phyloP scores from a whole-genome alignment of 768 basidiomycete genomes.

The Mycena latifolia region DNA sequence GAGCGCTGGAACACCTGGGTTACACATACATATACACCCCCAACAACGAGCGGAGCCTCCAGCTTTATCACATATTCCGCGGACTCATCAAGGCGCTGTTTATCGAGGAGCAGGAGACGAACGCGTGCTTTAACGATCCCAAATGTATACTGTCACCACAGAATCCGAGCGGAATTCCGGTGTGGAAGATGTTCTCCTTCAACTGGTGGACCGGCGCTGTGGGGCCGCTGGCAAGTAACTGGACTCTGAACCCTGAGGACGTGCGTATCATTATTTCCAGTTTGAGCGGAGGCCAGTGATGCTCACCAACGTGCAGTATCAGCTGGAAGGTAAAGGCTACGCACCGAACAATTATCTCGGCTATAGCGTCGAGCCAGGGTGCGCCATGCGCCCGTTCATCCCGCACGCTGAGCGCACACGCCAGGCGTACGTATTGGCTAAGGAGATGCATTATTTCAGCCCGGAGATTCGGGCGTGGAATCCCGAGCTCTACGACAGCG shows the following conservation, averaged over 20 bases:
- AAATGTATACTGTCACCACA: not conserved
- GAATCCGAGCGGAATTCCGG: constrained; percentile 50
- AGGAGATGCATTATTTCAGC: constrained; percentile 11
- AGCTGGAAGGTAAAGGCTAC: not conserved
- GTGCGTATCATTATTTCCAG: constrained; percentile 1
- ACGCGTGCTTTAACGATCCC: constrained; percentile 17
- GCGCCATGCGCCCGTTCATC: constrained; percentile 37
- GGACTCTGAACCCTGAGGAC: constrained; percentile 49
- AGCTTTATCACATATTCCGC: constrained; percentile 48
- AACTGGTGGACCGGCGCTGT: constrained; percentile 39
- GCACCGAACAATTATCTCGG: constrained; percentile 35
- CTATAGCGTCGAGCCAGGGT: constrained; percentile 48
- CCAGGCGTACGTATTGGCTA: constrained; percentile 24
- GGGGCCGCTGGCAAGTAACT: constrained; percentile 42
- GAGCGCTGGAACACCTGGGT: constrained; percentile 39
- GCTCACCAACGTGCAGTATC: constrained; percentile 35
- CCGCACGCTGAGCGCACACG: constrained; percentile 42
- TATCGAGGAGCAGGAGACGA: constrained; percentile 1
- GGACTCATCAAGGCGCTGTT: constrained; percentile 46
- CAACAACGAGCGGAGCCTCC: constrained; percentile 42
- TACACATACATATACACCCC: constrained; percentile 28
- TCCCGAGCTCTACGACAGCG: constrained; percentile 20
- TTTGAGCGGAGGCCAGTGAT: not conserved
- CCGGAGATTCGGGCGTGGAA: constrained; percentile 17
- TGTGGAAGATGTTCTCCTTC: constrained; percentile 52